Percentiles rank a stretch among this genome's conserved stretches.
phyloP scores from a whole-genome alignment of 1,284 basidiomycete species.

The Ustilago nuda region DNA sequence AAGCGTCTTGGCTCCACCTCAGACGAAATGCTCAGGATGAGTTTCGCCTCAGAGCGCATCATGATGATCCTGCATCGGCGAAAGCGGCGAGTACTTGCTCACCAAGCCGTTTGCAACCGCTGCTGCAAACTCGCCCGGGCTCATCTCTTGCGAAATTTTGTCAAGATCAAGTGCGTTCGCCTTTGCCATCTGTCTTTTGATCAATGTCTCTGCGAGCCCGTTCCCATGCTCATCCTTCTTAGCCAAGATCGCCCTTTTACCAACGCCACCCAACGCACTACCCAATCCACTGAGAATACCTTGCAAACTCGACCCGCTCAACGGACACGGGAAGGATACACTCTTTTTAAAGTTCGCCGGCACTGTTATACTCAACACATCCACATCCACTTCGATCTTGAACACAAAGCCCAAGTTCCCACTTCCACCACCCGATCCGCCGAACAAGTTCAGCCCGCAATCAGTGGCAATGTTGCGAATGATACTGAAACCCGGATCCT shows the following conservation, averaged over 20 bases:
- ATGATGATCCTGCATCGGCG: conserved; percentile 13
- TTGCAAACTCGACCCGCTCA: conserved; percentile 29
- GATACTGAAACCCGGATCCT: conserved; percentile 76
- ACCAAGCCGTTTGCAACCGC: conserved; percentile 33
- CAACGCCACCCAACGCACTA: conserved; percentile 9
- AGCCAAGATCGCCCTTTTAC: conserved; percentile 9
- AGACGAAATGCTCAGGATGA: not conserved
- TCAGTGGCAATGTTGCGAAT: conserved; percentile 77
- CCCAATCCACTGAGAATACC: conserved; percentile 22
- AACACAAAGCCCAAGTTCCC: conserved; percentile 49
- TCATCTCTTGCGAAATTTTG: conserved; percentile 24
- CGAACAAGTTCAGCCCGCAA: conserved; percentile 73
- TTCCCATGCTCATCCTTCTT: not conserved
- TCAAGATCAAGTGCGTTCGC: conserved; percentile 18
- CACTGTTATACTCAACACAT: conserved; percentile 52
- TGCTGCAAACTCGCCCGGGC: conserved; percentile 27
- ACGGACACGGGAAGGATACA: conserved; percentile 52
- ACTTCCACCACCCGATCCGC: conserved; percentile 61
- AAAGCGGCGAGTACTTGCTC: conserved; percentile 19
- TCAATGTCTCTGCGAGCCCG: conserved; percentile 12
- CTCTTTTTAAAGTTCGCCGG: conserved; percentile 46
- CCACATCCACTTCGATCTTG: conserved; percentile 52
- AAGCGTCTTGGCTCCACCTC: not conserved
- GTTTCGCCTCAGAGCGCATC: conserved; percentile 28
- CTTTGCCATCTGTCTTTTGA: conserved; percentile 24